Conservation (phyloP, 2,329 filamentous ascomycete genomes). For the Sporothrix protearum region DNA sequence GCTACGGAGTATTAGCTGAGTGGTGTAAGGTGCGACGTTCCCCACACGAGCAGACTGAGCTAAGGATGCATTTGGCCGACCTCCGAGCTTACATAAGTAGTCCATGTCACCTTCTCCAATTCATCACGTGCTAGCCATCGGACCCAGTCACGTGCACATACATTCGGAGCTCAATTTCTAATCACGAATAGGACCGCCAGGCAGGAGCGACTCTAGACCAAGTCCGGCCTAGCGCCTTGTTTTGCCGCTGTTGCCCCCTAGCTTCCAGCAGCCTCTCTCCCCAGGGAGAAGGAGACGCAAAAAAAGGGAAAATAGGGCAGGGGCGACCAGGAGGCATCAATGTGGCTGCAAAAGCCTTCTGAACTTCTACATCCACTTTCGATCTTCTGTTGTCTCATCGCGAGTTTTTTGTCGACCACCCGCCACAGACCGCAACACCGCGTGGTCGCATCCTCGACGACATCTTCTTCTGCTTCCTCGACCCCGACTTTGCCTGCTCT, state of each 20-base stretch:
- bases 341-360: slow-evolving; percentile 21
- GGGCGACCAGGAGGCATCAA: slow-evolving; percentile 18
- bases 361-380: slow-evolving; percentile 19
- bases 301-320: slow-evolving; percentile 21
- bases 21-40: neutral
- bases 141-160: neutral
- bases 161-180: slow-evolving; percentile 16
- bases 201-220: slow-evolving; percentile 1
- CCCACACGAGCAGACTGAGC: neutral
- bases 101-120: neutral
- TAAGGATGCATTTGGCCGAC: neutral
- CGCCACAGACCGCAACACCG: neutral
- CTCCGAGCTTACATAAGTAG: neutral
- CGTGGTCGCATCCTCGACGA: neutral
- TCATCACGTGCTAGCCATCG: neutral
- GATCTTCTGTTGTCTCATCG: neutral
- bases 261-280: slow-evolving; percentile 23
- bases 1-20: no score
- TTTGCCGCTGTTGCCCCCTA: slow-evolving; percentile 22
- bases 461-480: neutral
- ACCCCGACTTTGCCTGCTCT: neutral
- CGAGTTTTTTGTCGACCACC: slow-evolving; percentile 9
- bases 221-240: slow-evolving; percentile 17
- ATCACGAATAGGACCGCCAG: slow-evolving; percentile 10
- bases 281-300: neutral